Evolutionary conservation across 2,329 filamentous ascomycete species (phyloP).

Genomic region (Talaromyces sp.): DNA sequence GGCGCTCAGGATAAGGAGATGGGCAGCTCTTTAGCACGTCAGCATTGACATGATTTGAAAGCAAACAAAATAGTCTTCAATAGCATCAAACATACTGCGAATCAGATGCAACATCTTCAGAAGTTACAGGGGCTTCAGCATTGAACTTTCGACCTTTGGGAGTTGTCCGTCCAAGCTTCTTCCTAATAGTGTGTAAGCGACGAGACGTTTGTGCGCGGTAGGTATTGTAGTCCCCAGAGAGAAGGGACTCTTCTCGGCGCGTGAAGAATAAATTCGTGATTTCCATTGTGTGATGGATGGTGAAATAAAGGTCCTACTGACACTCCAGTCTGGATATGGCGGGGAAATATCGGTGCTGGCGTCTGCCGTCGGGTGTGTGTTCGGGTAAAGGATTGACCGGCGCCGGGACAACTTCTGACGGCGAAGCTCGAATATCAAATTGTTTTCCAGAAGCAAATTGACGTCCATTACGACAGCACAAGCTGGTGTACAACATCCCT

Average conservation of each 20-base stretch:
- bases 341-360: conserved; percentile 12
- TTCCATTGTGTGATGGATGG: conserved; percentile 62
- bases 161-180: conserved; percentile 79
- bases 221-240: conserved; percentile 83
- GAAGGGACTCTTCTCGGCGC: conserved; percentile 76
- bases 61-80: not conserved
- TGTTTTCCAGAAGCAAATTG: not conserved
- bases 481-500: not conserved
- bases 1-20: conserved; percentile 77
- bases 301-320: not conserved
- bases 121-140: conserved; percentile 66
- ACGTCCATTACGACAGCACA: not conserved
- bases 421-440: conserved; percentile 13
- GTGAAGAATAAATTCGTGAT: conserved; percentile 82
- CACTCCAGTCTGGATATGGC: not conserved
- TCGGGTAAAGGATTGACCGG: conserved; percentile 22
- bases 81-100: conserved; percentile 62
- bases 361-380: conserved; percentile 15
- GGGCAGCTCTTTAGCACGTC: conserved; percentile 60
- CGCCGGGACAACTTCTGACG: conserved; percentile 19
- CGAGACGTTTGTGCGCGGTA: conserved; percentile 79
- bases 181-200: conserved; percentile 77
- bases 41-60: conserved; percentile 20
- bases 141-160: conserved; percentile 84
- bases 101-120: conserved; percentile 71